Percentiles rank a stretch among this genome's conserved stretches.
Conservation (phyloP, 2,329 filamentous ascomycete genomes). For the Trichophyton verrucosum region DNA sequence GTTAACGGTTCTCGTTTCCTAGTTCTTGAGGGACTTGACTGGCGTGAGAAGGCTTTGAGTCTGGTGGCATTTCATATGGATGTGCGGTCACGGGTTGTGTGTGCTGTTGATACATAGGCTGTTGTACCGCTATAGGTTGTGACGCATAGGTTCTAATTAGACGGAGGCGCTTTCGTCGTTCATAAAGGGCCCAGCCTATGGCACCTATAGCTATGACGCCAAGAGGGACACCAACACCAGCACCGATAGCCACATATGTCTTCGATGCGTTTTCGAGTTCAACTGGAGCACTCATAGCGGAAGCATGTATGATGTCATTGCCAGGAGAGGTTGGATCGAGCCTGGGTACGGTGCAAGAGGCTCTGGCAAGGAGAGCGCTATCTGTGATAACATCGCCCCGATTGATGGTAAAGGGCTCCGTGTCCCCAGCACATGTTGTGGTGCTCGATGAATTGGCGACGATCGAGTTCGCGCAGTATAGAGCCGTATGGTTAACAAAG, state of each 20-base stretch:
- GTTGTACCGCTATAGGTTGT: not conserved
- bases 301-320: not conserved
- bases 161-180: constrained; percentile 13
- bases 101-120: not conserved
- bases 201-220: constrained; percentile 21
- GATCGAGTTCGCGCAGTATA: constrained; percentile 20
- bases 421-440: constrained; percentile 15
- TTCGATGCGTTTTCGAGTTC: constrained; percentile 7
- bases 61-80: not conserved
- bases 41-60: not conserved
- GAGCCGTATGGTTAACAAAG: constrained; percentile 10
- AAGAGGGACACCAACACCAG: constrained; percentile 21
- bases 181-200: constrained; percentile 21
- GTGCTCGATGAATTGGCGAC: constrained; percentile 3
- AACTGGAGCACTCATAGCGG: not conserved
- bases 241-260: constrained; percentile 17
- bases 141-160: not conserved
- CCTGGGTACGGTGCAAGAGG: constrained; percentile 6
- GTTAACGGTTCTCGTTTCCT: not conserved
- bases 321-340: not conserved
- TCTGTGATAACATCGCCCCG: constrained; percentile 16
- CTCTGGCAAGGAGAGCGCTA: constrained; percentile 16
- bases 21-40: not conserved
- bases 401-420: constrained; percentile 18
- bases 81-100: not conserved